Base-by-base conservation (phyloP, 768 basidiomycete species). In the Dioszegia crocea region DNA sequence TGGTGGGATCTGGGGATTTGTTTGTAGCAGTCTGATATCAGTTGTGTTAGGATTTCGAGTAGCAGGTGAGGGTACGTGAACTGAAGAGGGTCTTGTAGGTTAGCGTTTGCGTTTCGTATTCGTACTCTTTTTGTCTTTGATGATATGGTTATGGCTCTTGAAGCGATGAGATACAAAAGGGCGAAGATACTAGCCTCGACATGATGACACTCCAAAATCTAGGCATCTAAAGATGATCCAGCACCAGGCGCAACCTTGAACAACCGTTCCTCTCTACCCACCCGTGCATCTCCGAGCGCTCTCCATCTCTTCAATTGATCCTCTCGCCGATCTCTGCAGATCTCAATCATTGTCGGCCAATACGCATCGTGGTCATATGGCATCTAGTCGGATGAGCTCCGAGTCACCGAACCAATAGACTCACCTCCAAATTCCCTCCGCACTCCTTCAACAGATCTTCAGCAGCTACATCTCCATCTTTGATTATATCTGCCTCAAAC, bases 361-460 rank as follows among this genome's bases (percentile, higher is more conserved):
- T 75, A 72, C 4, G 58, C 45, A 16, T 63, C 64, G 47, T 68
- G 71, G 24, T 70, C 57, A 33, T 74, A 74, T 16, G 64, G 65
- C 3, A 68, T 12, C 72, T 74, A 47, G 10, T 8, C 8, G n/a
- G 44, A 27, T 61, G 26, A 56, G 53, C 50, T 14, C 26, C 17
- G 21, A 5, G 11, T 16, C 12, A 3, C 3, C 38, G 38, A 29
- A 3, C 19, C 27, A 19, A 41, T 36, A 19, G 8, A 6, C 71
- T 63, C 52, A 74, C 72, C 38, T 74, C 67, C 14, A 71, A 27
- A 21, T 63, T 50, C 1, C 75, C 75, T 3, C 75, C 75, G 31
- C 68, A 69, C 43, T 71, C 67, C 26, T 48, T 58, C 30, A 74
- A 43, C 31, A 76, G 54, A 49, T 60, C 53, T 1, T 48, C 62